These are phyloP conservation scores for Cicer chorassanicum DNA, from an alignment of 306 rosid genomes.

Conservation along the genomic window DNA sequence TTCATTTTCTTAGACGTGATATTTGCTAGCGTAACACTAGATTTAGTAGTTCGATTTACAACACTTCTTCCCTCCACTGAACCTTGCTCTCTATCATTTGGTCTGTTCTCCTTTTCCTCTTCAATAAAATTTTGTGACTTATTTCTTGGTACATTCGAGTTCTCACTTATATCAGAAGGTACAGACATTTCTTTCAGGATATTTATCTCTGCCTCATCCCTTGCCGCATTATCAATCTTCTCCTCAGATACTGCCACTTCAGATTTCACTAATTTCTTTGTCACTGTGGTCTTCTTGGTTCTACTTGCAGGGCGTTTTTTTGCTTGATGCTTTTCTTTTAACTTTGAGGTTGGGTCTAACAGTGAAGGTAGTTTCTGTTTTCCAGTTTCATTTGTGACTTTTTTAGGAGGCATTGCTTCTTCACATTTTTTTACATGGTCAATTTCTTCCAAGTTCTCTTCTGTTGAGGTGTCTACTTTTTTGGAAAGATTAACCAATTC, in stretches of 20 bases:
- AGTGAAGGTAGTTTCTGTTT: conserved; percentile 41
- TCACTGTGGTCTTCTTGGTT: conserved; percentile 50
- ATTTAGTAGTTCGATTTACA: conserved; percentile 46
- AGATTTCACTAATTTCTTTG: conserved; percentile 38
- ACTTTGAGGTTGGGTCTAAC: conserved; percentile 50
- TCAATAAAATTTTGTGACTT: conserved; percentile 44
- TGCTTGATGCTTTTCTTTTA: conserved; percentile 51
- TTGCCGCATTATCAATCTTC: conserved; percentile 41
- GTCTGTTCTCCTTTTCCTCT: conserved; percentile 78
- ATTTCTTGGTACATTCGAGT: conserved; percentile 33
- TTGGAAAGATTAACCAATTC: conserved; percentile 38
- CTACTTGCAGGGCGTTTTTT: conserved; percentile 47
- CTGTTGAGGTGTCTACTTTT: conserved; percentile 29
- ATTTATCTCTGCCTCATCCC: conserved; percentile 49
- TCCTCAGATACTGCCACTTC: conserved; percentile 42
- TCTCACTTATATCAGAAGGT: conserved; percentile 50
- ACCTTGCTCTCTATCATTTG: conserved; percentile 49
- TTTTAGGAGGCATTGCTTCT: conserved; percentile 49
- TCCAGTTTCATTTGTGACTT: conserved; percentile 43
- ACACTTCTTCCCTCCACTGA: conserved; percentile 33
- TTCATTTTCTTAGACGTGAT: conserved; percentile 39
- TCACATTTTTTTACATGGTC: conserved; percentile 44
- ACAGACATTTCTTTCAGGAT: conserved; percentile 37
- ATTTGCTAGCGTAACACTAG: conserved; percentile 43
- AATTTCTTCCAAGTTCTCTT: conserved; percentile 47